Evolutionary conservation across 768 basidiomycete genomes (phyloP).

Genomic region (Hortiboletus campestris): DNA sequence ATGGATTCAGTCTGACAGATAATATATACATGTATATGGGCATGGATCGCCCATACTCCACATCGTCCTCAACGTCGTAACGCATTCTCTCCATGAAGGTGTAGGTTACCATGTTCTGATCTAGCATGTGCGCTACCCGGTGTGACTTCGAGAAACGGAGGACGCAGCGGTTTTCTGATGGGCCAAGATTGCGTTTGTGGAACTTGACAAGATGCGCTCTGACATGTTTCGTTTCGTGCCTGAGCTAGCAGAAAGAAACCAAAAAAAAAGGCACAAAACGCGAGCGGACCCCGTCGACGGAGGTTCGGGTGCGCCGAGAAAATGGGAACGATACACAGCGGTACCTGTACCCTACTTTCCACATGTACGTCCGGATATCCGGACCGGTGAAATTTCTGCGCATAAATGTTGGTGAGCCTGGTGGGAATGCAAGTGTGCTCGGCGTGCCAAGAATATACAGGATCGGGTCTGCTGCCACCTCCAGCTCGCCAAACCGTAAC

Average conservation of each 20-base stretch:
- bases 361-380: conserved; percentile 33
- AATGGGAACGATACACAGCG: conserved; percentile 16
- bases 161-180: conserved; percentile 16
- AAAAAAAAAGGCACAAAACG: neutral
- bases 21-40: neutral
- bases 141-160: conserved; percentile 29
- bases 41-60: neutral
- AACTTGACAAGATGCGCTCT: conserved; percentile 16
- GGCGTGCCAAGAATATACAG: conserved; percentile 11
- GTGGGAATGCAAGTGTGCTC: neutral
- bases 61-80: conserved; percentile 21
- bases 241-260: conserved; percentile 6
- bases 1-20: neutral
- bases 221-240: conserved; percentile 9
- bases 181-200: conserved; percentile 19
- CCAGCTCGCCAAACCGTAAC: conserved; percentile 26
- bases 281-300: conserved; percentile 1
- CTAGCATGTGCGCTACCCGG: conserved; percentile 27
- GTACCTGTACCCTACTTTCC: conserved; percentile 23
- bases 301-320: neutral
- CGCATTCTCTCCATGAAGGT: conserved; percentile 32
- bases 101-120: conserved; percentile 34
- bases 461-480: conserved; percentile 19
- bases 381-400: conserved; percentile 29
- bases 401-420: conserved; percentile 7